Base-by-base conservation (phyloP, 1,284 basidiomycete species). In the Inonotus obliquus region DNA sequence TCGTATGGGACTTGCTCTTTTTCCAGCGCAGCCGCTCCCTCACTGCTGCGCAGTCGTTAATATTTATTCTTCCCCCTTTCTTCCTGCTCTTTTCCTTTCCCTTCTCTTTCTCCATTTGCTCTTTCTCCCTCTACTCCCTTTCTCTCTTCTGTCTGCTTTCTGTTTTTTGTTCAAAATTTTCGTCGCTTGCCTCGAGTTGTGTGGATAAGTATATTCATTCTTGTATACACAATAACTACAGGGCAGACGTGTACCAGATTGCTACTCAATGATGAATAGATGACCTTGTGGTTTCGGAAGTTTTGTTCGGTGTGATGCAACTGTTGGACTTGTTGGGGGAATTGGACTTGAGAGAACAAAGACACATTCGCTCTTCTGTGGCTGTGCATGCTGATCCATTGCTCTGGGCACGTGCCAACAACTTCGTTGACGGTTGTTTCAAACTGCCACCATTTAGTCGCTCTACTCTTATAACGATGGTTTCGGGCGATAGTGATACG, bases 171-270 rank as follows among this genome's bases (percentile, higher is more conserved):
- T 37, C 47, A 19, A 23, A 57, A 49, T 37, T 32, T 37, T 41
- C 9, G 32, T 9, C 32, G 54, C 44, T 57, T 39, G 37, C 38
- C 17, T 39, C 55, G 41, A 44, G 55, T 39, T 57, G 41, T 61
- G 25, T 13, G 58, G 61, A 58, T 53, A 32, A 32, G 32, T 32
- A 32, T 35, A 53, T 58, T 53, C 37, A 58, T 54, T 44, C 39
- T 62, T 62, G 55, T 62, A 58, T 62, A 62, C 54, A 59, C 59
- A 60, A 48, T 47, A 48, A 54, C 51, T 35, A 45, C 44, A 57
- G 49, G 55, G 61, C 61, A 54, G 61, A 51, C n/a, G n/a, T 62
- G 61, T 62, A 62, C 39, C 39, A 57, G 53, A 47, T 25, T 27
- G n/a, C 52, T 47, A 6, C 37, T 14, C 48, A 29, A 32, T 55